phyloP scores from a whole-genome alignment of 805 yeast genomes.

The Nakazawaea peltata region DNA sequence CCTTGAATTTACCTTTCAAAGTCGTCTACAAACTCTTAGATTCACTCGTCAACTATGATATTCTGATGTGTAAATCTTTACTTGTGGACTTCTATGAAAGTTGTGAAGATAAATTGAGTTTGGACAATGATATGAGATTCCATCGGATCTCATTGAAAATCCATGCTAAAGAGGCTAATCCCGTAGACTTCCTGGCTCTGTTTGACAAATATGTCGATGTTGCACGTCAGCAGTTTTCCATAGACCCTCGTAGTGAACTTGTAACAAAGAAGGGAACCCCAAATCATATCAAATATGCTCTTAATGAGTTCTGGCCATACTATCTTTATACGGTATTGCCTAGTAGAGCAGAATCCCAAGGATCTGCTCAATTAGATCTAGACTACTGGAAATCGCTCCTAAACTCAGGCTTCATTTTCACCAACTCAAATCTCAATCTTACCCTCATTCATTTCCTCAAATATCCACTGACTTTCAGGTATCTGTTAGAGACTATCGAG shows the following conservation, averaged over 20 bases:
- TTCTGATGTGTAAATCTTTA: not conserved
- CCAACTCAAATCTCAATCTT: constrained; percentile 18
- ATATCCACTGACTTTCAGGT: constrained; percentile 13
- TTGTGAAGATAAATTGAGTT: constrained; percentile 1
- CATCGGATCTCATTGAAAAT: constrained; percentile 6
- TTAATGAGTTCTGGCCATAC: constrained; percentile 21
- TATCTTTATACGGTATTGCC: constrained; percentile 12
- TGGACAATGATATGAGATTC: constrained; percentile 4
- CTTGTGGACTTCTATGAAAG: constrained; percentile 5
- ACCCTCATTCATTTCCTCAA: constrained; percentile 18
- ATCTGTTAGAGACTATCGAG: constrained; percentile 20
- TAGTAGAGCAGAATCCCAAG: not conserved
- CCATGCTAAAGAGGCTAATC: constrained; percentile 5
- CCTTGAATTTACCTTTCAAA: constrained; percentile 2
- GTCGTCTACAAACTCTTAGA: constrained; percentile 2
- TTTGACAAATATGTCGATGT: constrained; percentile 2
- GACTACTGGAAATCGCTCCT: too few relatives aligned
- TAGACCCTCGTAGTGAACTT: constrained; percentile 3
- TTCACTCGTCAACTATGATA: constrained; percentile 1
- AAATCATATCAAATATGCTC: constrained; percentile 18
- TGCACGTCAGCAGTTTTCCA: not conserved
- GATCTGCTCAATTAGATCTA: too few relatives aligned
- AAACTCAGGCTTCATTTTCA: constrained; percentile 22
- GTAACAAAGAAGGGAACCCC: constrained; percentile 10
- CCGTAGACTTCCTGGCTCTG: constrained; percentile 3